Evolutionary conservation across 2,329 filamentous ascomycete genomes (phyloP), one percentile per base, ranked within the genome.

Genomic region (Microcyclosporella mali): DNA sequence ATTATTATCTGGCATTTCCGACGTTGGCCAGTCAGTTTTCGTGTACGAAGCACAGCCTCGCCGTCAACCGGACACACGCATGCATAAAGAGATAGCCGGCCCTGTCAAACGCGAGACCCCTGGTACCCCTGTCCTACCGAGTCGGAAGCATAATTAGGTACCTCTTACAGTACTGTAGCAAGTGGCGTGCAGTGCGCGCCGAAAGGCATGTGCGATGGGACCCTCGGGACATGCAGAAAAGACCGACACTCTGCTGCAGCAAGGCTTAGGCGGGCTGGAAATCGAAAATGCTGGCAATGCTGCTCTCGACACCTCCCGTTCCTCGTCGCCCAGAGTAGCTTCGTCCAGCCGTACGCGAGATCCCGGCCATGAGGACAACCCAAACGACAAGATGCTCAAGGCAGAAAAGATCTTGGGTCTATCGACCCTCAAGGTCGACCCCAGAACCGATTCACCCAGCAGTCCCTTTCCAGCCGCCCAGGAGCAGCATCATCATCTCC

Each of bases 361-460:
- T 10, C 12, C 19, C 31, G 40, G 45, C 19, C 37, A 50, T 48
- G 49, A 49, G 9, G 43, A 48, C 37, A 28, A 40, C 31, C 49
- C 49, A 29, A 46, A 39, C 46, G 42, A 42, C 18, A 54, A 54
- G 19, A 54, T 52, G 49, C 47, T 49, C 28, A 47, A 51, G 28
- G 43, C 47, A 8, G 51, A 54, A 29, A 52, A 52, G 33, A 17
- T 43, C 17, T 40, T 51, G n/a, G 45, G 43, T 37, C 32, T 44
- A 21, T 39, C 40, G 16, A 39, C 37, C 31, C 21, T 25, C 21
- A 25, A 25, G 9, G 21, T 25, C 21, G 21, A 25, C 21, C 21
- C 21, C 21, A 19, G 25, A 35, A 36, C 37, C 37, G 41, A 49
- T 19, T 37, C 39, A 35, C 52, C 47, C 15, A 51, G 47, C 30